Evolutionary conservation across 2,329 filamentous ascomycete genomes (phyloP).

Genomic region (Penicillium sp.): DNA sequence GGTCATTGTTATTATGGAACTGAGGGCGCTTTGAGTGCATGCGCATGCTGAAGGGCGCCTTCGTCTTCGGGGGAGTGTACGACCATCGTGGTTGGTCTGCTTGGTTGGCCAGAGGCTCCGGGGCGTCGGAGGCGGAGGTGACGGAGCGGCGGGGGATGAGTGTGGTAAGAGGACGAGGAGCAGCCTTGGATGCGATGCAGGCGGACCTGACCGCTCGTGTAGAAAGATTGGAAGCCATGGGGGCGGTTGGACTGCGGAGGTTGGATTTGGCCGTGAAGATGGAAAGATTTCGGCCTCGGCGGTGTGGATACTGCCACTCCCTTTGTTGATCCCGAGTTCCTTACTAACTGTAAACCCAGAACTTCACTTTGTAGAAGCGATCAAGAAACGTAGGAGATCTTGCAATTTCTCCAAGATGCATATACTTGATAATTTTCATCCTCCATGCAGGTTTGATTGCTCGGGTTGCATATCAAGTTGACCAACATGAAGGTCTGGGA

Average conservation of each 20-base stretch:
- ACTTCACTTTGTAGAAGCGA: neutral
- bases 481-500: neutral
- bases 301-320: conserved; percentile 22
- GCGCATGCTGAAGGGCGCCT: conserved; percentile 59
- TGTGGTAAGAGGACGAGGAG: conserved; percentile 13
- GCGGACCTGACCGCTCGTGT: conserved; percentile 41
- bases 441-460: conserved; percentile 2
- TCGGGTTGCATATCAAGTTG: conserved; percentile 3
- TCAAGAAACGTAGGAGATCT: neutral
- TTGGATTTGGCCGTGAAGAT: conserved; percentile 11
- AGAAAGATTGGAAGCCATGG: conserved; percentile 52
- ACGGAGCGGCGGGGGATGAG: conserved; percentile 25
- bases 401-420: neutral
- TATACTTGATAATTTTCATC: neutral
- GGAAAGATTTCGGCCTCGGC: conserved; percentile 26
- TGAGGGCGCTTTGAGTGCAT: conserved; percentile 33
- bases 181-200: conserved; percentile 27
- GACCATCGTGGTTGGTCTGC: conserved; percentile 63
- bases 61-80: conserved; percentile 68
- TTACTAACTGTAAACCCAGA: neutral
- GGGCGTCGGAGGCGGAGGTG: conserved; percentile 20
- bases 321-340: neutral
- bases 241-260: conserved; percentile 15
- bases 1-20: conserved; percentile 73
- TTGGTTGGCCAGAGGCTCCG: conserved; percentile 30